Percentiles rank a stretch among this genome's conserved stretches.
These are phyloP conservation scores for Tephrocybe sp. DNA, from an alignment of 768 basidiomycete species.

Conservation along the genomic window DNA sequence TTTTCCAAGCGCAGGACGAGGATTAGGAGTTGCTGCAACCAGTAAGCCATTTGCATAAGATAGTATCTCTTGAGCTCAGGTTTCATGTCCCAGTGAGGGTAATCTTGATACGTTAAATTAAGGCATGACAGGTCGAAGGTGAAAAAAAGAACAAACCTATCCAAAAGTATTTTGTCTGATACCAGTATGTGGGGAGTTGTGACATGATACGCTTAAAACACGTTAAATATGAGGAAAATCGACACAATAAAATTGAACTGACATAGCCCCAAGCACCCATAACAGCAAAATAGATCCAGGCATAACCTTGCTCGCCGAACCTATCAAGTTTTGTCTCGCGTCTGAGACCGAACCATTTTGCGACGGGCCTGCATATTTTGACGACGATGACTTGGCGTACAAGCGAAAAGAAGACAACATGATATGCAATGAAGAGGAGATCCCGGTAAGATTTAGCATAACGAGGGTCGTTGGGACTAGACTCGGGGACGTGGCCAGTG, in stretches of 20 bases:
- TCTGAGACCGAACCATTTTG: constrained; percentile 66
- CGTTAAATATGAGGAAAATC: constrained; percentile 24
- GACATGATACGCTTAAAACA: constrained; percentile 79
- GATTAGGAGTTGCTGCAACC: constrained; percentile 91
- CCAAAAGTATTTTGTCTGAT: constrained; percentile 82
- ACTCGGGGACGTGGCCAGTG: constrained; percentile 56
- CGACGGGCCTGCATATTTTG: constrained; percentile 64
- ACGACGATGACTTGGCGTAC: constrained; percentile 73
- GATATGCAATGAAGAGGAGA: constrained; percentile 73
- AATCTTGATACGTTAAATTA: constrained; percentile 46
- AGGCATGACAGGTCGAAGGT: neutral
- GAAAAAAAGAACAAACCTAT: constrained; percentile 42
- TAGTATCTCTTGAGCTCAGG: constrained; percentile 88
- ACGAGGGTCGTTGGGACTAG: constrained; percentile 50
- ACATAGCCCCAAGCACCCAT: constrained; percentile 80
- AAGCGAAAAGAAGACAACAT: constrained; percentile 88
- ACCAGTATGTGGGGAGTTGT: constrained; percentile 83
- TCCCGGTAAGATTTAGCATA: constrained; percentile 78
- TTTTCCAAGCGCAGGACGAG: constrained; percentile 86
- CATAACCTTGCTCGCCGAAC: constrained; percentile 92
- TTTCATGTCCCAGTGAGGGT: constrained; percentile 88
- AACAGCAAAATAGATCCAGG: constrained; percentile 71
- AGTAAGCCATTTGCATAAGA: constrained; percentile 89
- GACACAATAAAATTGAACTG: constrained; percentile 29
- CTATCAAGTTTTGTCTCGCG: constrained; percentile 67